phyloP scores from a whole-genome alignment of 257 asterid genomes.

The Cynanchum wilfordii region DNA sequence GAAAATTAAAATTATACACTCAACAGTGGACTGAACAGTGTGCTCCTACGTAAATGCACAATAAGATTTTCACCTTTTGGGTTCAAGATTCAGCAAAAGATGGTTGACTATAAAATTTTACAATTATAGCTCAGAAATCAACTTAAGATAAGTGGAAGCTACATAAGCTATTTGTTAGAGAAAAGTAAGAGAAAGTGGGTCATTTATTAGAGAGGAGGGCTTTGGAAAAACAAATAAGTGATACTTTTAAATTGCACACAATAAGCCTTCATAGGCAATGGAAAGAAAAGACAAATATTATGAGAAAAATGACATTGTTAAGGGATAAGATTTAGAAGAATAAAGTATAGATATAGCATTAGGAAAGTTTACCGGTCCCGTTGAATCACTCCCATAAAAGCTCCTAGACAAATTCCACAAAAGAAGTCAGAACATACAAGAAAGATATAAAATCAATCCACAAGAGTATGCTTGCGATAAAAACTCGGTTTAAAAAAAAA shows the following conservation, averaged over 20 bases:
- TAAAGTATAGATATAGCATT: neutral
- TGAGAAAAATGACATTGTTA: neutral
- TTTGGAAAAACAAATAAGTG: neutral
- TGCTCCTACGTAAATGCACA: neutral
- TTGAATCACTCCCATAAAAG: slow-evolving; percentile 52
- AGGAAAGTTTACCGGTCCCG: slow-evolving; percentile 49
- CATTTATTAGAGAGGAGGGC: neutral
- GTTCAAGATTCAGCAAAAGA: neutral
- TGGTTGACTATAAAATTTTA: neutral
- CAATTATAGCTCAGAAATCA: neutral
- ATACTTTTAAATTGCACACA: neutral
- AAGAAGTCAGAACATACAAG: slow-evolving; percentile 16
- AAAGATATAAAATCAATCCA: neutral
- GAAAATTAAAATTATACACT: neutral
- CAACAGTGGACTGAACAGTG: no score
- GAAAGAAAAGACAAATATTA: neutral
- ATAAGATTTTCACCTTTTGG: neutral
- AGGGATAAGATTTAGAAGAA: neutral
- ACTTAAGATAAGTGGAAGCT: neutral
- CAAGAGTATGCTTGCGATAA: neutral
- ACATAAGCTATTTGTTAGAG: neutral
- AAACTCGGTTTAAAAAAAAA: neutral
- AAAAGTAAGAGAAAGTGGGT: neutral
- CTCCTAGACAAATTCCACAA: slow-evolving; percentile 37
- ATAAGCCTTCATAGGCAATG: neutral